Conservation (phyloP, 106 monocot genomes). For the Agapanthus africanus region DNA sequence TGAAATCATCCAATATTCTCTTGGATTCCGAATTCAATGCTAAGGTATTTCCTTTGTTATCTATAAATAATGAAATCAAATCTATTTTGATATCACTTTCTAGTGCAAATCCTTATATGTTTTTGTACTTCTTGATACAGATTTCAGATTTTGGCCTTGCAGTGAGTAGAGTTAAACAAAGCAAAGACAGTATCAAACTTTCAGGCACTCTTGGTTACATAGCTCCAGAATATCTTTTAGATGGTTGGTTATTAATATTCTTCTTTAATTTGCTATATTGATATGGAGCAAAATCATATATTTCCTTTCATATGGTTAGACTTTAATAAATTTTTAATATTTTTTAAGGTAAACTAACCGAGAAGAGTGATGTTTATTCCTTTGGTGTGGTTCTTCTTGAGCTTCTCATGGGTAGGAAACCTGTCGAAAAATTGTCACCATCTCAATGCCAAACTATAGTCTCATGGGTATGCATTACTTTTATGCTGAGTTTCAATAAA, state of each 20-base stretch:
- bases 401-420: slow-evolving; percentile 80
- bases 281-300: no score
- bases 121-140: slow-evolving; percentile 20
- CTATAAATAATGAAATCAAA: background rate
- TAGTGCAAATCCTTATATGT: background rate
- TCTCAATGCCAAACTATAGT: no score
- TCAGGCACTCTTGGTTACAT: slow-evolving; percentile 80
- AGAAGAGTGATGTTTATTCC: slow-evolving; percentile 98
- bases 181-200: slow-evolving; percentile 50
- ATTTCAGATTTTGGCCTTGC: slow-evolving; percentile 97
- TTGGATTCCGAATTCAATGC: no score
- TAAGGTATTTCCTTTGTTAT: no score
- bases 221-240: slow-evolving; percentile 88
- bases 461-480: no score
- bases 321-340: no score
- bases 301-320: no score
- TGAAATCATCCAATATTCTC: slow-evolving; percentile 85
- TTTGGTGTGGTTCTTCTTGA: slow-evolving; percentile 89
- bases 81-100: background rate
- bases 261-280: no score
- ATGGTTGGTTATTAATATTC: slow-evolving; percentile 38
- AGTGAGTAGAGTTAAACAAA: slow-evolving; percentile 42
- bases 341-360: slow-evolving; percentile 74
- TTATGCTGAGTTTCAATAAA: slow-evolving; percentile 75
- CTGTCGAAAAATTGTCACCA: slow-evolving; percentile 66